A percentile compares a stretch with the other conserved stretches of the same genome.
Conservation (phyloP, 2,329 filamentous ascomycete species). For the Phyllosticta paracitricarpa region DNA sequence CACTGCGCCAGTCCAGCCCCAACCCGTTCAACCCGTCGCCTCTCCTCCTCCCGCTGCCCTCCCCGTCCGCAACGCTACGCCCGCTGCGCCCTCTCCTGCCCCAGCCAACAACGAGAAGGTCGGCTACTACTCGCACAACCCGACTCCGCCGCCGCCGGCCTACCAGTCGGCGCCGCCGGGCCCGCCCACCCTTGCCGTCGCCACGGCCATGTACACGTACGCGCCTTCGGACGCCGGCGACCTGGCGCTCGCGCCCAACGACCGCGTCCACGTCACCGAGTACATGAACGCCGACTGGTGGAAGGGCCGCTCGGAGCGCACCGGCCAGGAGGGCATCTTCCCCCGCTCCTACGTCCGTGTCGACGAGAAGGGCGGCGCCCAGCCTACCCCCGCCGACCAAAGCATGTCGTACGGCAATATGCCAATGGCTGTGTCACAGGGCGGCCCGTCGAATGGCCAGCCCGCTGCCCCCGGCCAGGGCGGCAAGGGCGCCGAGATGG, state of each 20-base stretch:
- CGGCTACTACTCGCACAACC: slow-evolving; percentile 28
- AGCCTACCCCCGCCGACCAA: slow-evolving; percentile 35
- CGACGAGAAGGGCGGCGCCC: slow-evolving; percentile 51
- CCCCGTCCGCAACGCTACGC: slow-evolving; percentile 17
- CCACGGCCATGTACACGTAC: slow-evolving; percentile 78
- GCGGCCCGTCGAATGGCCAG: slow-evolving; percentile 23
- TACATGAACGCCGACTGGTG: slow-evolving; percentile 98
- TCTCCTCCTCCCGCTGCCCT: slow-evolving; percentile 25
- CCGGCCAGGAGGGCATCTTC: slow-evolving; percentile 83
- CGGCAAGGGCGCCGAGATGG: slow-evolving; percentile 61
- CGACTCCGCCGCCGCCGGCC: slow-evolving; percentile 30
- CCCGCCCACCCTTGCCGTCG: slow-evolving; percentile 54
- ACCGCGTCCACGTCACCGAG: slow-evolving; percentile 70
- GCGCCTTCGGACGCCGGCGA: slow-evolving; percentile 71
- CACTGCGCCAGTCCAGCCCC: slow-evolving; percentile 12
- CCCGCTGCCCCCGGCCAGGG: slow-evolving; percentile 22
- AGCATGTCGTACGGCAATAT: slow-evolving; percentile 60
- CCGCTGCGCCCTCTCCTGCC: slow-evolving; percentile 21
- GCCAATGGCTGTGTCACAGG: slow-evolving; percentile 65
- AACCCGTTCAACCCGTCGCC: slow-evolving; percentile 12
- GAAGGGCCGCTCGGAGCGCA: slow-evolving; percentile 78
- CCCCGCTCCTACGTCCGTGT: slow-evolving; percentile 78
- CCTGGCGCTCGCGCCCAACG: slow-evolving; percentile 68
- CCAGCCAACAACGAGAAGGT: slow-evolving; percentile 28
- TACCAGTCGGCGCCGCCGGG: slow-evolving; percentile 40